A percentile compares a stretch with the other conserved stretches of the same genome.
phyloP scores from a whole-genome alignment of 73 alveolate species.

The Tetrahymena elliotti region DNA sequence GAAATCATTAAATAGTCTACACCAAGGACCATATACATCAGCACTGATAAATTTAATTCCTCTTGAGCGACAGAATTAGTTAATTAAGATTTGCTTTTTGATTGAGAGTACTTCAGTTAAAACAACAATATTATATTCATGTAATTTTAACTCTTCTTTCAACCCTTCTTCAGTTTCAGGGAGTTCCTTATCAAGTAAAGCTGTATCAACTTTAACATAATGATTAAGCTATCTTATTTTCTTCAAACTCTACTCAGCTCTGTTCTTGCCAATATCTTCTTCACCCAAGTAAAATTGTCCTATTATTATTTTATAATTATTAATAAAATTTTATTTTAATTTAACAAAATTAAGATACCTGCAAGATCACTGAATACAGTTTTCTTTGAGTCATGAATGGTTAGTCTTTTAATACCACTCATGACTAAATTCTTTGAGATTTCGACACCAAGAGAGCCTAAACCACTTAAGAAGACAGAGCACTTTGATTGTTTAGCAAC shows the following conservation, averaged over 20 bases:
- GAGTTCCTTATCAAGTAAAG: background rate
- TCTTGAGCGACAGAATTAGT: slow-evolving; percentile 72
- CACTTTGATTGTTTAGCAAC: slow-evolving; percentile 84
- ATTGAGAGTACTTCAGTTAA: slow-evolving; percentile 64
- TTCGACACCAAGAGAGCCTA: slow-evolving; percentile 88
- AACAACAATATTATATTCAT: slow-evolving; percentile 56
- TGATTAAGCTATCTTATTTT: slow-evolving; percentile 73
- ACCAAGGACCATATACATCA: slow-evolving; percentile 78
- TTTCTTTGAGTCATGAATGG: slow-evolving; percentile 69
- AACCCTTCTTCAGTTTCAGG: slow-evolving; percentile 36
- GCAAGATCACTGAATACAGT: slow-evolving; percentile 55
- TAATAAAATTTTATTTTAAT: background rate
- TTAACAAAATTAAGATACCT: background rate
- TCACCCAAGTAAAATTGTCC: slow-evolving; percentile 79
- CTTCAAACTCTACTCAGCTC: slow-evolving; percentile 64
- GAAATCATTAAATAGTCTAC: slow-evolving; percentile 82
- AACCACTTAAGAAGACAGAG: slow-evolving; percentile 73
- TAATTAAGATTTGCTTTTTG: slow-evolving; percentile 39
- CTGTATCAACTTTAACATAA: slow-evolving; percentile 66
- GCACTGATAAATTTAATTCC: slow-evolving; percentile 63
- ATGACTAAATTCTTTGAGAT: slow-evolving; percentile 87
- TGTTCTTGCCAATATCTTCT: slow-evolving; percentile 69
- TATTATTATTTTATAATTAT: background rate
- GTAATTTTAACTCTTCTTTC: slow-evolving; percentile 24
- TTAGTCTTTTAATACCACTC: slow-evolving; percentile 81